Percentiles rank a stretch among this genome's conserved stretches.
phyloP scores from a whole-genome alignment of 257 asterid genomes.

The Haberlea rhodopensis region DNA sequence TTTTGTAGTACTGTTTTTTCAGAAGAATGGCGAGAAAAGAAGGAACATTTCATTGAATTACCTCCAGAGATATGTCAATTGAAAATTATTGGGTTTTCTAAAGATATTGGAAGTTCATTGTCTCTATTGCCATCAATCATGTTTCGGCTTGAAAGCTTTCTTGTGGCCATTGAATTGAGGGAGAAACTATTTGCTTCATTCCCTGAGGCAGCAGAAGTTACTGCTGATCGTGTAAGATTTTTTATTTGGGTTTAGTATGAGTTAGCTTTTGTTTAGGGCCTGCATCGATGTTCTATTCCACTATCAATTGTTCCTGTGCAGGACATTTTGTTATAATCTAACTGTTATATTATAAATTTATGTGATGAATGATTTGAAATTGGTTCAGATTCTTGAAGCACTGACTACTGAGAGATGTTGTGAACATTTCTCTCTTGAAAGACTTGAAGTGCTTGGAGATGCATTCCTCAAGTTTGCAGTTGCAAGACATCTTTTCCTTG shows the following conservation, averaged over 20 bases:
- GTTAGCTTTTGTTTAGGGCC: slow-evolving; percentile 2
- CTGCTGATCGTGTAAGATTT: slow-evolving; percentile 61
- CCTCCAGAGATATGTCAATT: slow-evolving; percentile 95
- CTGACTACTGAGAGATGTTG: slow-evolving; percentile 87
- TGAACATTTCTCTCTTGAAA: slow-evolving; percentile 88
- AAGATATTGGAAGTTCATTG: slow-evolving; percentile 90
- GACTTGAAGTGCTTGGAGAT: slow-evolving; percentile 98
- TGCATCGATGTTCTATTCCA: slow-evolving; percentile 13
- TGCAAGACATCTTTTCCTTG: slow-evolving; percentile 81
- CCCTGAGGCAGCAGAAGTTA: slow-evolving; percentile 76
- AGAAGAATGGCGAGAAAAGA: slow-evolving; percentile 68
- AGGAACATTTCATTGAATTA: slow-evolving; percentile 83
- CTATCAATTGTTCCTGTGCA: slow-evolving; percentile 2
- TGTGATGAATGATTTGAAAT: slow-evolving; percentile 28
- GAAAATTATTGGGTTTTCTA: slow-evolving; percentile 92
- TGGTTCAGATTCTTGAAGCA: slow-evolving; percentile 93
- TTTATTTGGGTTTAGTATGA: slow-evolving; percentile 21
- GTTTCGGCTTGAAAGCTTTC: slow-evolving; percentile 86
- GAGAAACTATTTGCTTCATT: slow-evolving; percentile 63
- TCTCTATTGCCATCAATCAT: slow-evolving; percentile 88
- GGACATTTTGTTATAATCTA: slow-evolving; percentile 9
- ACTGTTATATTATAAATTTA: slow-evolving; percentile 19
- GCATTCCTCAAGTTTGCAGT: slow-evolving; percentile 96
- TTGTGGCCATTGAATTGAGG: slow-evolving; percentile 85
- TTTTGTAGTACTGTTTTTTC: slow-evolving; percentile 28